Evolutionary conservation across 192 early-diverging fungal species (phyloP).

Genomic region (Cetraspora pellucida): DNA sequence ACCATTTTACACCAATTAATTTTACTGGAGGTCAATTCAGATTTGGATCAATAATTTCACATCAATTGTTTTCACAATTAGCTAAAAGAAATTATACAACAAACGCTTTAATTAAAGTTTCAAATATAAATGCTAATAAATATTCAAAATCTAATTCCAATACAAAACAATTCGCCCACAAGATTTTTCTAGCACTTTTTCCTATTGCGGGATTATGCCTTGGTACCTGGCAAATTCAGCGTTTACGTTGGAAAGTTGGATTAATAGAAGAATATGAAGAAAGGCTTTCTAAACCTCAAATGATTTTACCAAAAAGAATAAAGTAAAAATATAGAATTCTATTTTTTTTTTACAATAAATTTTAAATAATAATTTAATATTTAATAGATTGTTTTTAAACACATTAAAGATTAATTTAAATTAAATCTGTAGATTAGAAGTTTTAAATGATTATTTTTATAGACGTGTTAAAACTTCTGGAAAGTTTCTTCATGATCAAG

Average conservation of each 20-base stretch:
- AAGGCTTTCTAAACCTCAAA: slow-evolving; percentile 57
- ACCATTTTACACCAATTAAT: no score
- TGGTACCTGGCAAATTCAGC: slow-evolving; percentile 86
- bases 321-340: slow-evolving; percentile 41
- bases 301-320: slow-evolving; percentile 69
- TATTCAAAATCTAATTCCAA: no score
- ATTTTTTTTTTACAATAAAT: neutral
- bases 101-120: no score
- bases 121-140: no score
- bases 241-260: slow-evolving; percentile 85
- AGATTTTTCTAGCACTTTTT: slow-evolving; percentile 39
- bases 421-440: slow-evolving; percentile 38
- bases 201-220: slow-evolving; percentile 70
- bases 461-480: slow-evolving; percentile 73
- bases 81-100: no score
- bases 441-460: slow-evolving; percentile 71
- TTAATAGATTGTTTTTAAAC: slow-evolving; percentile 5
- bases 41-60: no score
- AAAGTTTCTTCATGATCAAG: slow-evolving; percentile 67
- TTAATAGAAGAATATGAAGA: slow-evolving; percentile 77
- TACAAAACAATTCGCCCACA: no score
- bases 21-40: no score
- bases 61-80: no score
- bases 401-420: neutral
- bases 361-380: slow-evolving; percentile 27